These are phyloP conservation scores for Saprolegnia parasitica DNA, from an alignment of 352 stramenopile species.

Conservation along the genomic window DNA sequence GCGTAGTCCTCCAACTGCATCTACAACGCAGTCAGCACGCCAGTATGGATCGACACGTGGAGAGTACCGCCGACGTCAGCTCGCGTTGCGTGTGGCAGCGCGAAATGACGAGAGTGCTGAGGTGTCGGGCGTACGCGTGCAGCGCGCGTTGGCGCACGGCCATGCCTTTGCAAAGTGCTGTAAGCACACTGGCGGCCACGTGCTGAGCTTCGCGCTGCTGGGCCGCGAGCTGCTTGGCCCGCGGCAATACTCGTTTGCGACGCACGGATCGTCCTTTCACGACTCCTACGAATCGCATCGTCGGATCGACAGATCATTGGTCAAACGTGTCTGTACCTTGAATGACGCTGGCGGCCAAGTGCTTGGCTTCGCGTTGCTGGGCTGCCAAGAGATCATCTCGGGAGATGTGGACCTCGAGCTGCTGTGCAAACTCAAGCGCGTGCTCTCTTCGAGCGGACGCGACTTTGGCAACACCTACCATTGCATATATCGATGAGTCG, in stretches of 20 bases:
- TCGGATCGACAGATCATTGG: not conserved
- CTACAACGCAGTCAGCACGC: not conserved
- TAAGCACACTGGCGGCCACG: slow-evolving; percentile 17
- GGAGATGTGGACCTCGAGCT: not conserved
- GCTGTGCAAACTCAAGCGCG: slow-evolving; percentile 8
- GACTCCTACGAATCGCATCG: not conserved
- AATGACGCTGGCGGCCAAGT: slow-evolving; percentile 11
- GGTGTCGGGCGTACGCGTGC: slow-evolving; percentile 33
- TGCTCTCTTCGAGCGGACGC: not conserved
- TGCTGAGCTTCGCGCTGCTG: slow-evolving; percentile 15
- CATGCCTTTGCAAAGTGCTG: slow-evolving; percentile 29
- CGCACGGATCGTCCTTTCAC: not conserved
- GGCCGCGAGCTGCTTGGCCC: not conserved
- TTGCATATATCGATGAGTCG: not conserved
- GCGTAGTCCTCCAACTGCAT: not conserved
- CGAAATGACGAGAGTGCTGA: slow-evolving; percentile 65
- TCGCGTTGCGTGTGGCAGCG: slow-evolving; percentile 46
- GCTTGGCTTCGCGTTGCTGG: not conserved
- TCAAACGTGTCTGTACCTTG: not conserved
- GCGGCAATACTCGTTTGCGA: not conserved
- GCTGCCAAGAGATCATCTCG: not conserved
- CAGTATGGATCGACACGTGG: slow-evolving; percentile 25
- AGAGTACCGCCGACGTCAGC: slow-evolving; percentile 40
- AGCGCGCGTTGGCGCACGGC: slow-evolving; percentile 32
- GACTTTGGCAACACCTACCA: not conserved